A percentile compares a stretch with the other conserved stretches of the same genome.
phyloP scores from a whole-genome alignment of 768 basidiomycete genomes.

The Termitomyces sp. region DNA sequence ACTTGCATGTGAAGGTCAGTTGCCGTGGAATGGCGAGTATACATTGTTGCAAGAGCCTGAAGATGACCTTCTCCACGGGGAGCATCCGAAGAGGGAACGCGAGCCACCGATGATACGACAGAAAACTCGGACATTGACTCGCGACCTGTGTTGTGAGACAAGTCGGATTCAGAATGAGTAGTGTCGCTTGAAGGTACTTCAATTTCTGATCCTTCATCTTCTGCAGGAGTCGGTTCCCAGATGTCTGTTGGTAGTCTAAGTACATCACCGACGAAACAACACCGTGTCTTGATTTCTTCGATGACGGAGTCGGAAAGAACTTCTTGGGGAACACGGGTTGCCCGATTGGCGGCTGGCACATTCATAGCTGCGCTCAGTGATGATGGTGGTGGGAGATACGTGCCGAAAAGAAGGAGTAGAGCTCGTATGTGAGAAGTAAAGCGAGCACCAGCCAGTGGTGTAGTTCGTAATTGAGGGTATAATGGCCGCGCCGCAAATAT shows the following conservation, averaged over 20 bases:
- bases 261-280: conserved; percentile 78
- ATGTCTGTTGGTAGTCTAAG: conserved; percentile 38
- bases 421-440: conserved; percentile 76
- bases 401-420: conserved; percentile 79
- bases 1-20: conserved; percentile 71
- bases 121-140: conserved; percentile 58
- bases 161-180: conserved; percentile 66
- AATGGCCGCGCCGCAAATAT: conserved; percentile 88
- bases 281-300: conserved; percentile 87
- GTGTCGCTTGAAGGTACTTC: conserved; percentile 47
- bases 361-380: conserved; percentile 63
- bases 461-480: conserved; percentile 77
- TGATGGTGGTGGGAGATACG: conserved; percentile 78
- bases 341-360: conserved; percentile 57
- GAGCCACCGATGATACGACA: conserved; percentile 36
- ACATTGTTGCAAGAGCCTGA: conserved; percentile 66
- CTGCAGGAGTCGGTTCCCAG: conserved; percentile 26
- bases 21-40: conserved; percentile 73
- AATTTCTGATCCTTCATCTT: conserved; percentile 33
- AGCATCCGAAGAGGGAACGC: conserved; percentile 26
- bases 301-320: conserved; percentile 72
- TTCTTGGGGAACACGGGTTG: conserved; percentile 70
- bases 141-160: conserved; percentile 43
- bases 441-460: conserved; percentile 83
- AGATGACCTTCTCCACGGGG: conserved; percentile 46